Evolutionary conservation across 331 rosid species (phyloP).

Genomic region (Acacia concinna): DNA sequence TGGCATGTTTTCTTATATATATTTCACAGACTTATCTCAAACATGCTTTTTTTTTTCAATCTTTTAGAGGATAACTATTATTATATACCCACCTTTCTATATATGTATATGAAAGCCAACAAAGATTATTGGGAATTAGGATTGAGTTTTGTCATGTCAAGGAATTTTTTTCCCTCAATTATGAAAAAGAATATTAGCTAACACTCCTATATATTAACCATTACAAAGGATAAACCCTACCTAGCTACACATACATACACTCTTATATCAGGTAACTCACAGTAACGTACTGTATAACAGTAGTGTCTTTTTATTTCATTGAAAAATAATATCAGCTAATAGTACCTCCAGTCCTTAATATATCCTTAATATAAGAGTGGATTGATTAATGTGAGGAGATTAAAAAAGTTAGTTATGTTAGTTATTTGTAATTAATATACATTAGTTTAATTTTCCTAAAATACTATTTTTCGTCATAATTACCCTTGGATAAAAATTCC

Average conservation of each 20-base stretch:
- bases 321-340: no score
- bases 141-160: neutral
- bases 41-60: neutral
- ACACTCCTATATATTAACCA: neutral
- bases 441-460: no score
- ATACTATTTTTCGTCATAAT: no score
- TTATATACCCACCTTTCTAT: neutral
- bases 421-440: no score
- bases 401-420: no score
- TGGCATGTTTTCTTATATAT: slow-evolving; percentile 1
- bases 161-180: neutral
- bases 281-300: neutral
- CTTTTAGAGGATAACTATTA: neutral
- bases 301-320: no score
- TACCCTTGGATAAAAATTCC: no score
- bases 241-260: no score
- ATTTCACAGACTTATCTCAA: neutral
- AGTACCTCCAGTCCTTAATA: no score
- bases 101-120: neutral
- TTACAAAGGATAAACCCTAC: neutral
- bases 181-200: neutral
- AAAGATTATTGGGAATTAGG: neutral
- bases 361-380: no score
- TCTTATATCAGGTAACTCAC: neutral
- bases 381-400: no score